phyloP scores from a whole-genome alignment of 768 basidiomycete species.

The Mycena galopus region DNA sequence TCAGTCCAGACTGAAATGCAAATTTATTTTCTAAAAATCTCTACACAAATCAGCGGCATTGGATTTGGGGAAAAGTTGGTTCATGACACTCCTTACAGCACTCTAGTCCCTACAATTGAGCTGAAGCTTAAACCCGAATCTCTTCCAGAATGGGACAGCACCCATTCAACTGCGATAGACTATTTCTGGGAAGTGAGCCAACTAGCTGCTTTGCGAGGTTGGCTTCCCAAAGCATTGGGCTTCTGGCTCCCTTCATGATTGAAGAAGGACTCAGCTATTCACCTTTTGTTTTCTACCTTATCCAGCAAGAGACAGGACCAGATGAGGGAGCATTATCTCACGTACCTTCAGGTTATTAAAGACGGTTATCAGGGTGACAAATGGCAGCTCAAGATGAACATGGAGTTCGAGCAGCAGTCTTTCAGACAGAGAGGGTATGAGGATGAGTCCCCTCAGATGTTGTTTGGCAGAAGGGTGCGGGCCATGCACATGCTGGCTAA shows the following conservation, averaged over 20 bases:
- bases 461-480: too few species aligned
- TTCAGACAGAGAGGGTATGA: neutral
- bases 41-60: too few species aligned
- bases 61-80: too few species aligned
- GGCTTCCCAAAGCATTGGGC: neutral
- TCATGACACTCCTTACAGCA: too few species aligned
- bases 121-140: neutral
- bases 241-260: neutral
- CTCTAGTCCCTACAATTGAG: neutral
- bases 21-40: too few species aligned
- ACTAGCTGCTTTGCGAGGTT: neutral
- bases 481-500: too few species aligned
- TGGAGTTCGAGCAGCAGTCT: neutral
- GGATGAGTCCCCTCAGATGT: too few species aligned
- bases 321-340: neutral
- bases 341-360: neutral
- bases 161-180: neutral
- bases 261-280: neutral
- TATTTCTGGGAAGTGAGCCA: constrained; percentile 6
- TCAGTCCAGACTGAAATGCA: too few species aligned
- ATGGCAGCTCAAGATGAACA: neutral
- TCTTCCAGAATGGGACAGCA: too few species aligned
- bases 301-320: neutral
- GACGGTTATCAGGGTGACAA: neutral
- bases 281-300: neutral